A percentile compares a stretch with the other conserved stretches of the same genome.
phyloP scores from a whole-genome alignment of 2,329 filamentous ascomycete species.

The Pseudogymnoascus sp. region DNA sequence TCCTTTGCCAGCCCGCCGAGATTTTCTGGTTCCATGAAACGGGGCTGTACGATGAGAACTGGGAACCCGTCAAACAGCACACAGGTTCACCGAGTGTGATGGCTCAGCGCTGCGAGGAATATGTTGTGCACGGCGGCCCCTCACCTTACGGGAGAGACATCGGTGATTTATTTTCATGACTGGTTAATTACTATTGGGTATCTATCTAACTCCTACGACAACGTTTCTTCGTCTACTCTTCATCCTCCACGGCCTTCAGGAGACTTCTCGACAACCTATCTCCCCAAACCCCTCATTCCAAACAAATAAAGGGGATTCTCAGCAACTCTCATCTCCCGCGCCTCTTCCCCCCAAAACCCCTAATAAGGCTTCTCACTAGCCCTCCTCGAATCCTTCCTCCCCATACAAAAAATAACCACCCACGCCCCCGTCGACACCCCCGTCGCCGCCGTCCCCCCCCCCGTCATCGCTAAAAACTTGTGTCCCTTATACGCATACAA shows the following conservation, averaged over 20 bases:
- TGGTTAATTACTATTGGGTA: background rate
- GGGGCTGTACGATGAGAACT: background rate
- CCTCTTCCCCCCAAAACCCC: background rate
- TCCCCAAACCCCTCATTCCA: background rate
- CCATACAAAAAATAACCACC: slow-evolving; percentile 25
- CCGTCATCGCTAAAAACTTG: slow-evolving; percentile 53
- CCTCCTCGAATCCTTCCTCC: slow-evolving; percentile 16
- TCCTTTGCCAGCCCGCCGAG: slow-evolving; percentile 1
- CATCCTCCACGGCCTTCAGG: background rate
- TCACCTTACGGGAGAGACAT: background rate
- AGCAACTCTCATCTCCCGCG: too few species aligned
- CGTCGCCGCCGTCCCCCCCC: slow-evolving; percentile 46
- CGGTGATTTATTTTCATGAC: background rate
- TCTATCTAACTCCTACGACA: slow-evolving; percentile 1
- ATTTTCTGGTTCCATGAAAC: slow-evolving; percentile 6
- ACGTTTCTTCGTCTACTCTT: background rate
- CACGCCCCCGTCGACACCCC: slow-evolving; percentile 28
- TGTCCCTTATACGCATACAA: slow-evolving; percentile 37
- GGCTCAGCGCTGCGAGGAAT: background rate
- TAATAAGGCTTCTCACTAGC: background rate
- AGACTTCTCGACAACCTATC: background rate
- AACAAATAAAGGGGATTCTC: background rate
- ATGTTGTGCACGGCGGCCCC: background rate
- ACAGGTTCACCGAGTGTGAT: background rate
- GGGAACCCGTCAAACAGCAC: background rate